Conservation (phyloP, 164 flowering plant genomes). For the Vitis riparia region DNA sequence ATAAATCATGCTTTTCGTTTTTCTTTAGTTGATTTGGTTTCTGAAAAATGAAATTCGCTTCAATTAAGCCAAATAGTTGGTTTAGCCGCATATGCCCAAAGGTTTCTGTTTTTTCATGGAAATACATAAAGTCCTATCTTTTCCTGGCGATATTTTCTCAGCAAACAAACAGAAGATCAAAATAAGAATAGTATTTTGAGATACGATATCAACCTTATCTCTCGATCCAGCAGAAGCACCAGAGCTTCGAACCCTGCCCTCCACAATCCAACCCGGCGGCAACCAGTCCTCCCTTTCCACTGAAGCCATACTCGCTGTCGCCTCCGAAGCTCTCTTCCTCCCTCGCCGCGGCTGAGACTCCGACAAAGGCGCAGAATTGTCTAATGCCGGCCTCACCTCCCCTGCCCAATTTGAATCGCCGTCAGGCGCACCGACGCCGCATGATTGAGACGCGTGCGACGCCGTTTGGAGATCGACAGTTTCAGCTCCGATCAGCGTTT, state of each 20-base stretch:
- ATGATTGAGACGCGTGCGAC: neutral
- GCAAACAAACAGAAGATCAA: neutral
- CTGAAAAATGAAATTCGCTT: too few species aligned
- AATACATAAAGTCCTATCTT: too few species aligned
- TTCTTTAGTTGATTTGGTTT: too few species aligned
- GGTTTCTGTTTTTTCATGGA: too few species aligned
- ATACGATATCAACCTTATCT: conserved; percentile 34
- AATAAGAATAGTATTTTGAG: neutral
- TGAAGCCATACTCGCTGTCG: neutral
- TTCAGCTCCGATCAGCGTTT: too few species aligned
- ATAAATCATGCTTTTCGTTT: too few species aligned
- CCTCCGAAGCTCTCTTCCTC: neutral
- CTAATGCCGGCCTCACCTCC: neutral
- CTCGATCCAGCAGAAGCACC: conserved; percentile 44
- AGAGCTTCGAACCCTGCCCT: conserved; percentile 31
- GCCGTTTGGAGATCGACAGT: too few species aligned
- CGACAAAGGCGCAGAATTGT: neutral
- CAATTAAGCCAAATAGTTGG: too few species aligned
- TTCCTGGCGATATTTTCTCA: neutral
- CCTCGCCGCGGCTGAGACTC: conserved; percentile 8
- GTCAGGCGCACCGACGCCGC: neutral
- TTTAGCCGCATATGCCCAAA: too few species aligned
- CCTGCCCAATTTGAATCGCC: neutral
- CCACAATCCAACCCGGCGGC: conserved; percentile 43
- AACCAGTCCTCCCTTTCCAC: conserved; percentile 34